These are phyloP conservation scores for Saturnispora serradocipensis DNA, from an alignment of 805 yeast species.

Conservation along the genomic window DNA sequence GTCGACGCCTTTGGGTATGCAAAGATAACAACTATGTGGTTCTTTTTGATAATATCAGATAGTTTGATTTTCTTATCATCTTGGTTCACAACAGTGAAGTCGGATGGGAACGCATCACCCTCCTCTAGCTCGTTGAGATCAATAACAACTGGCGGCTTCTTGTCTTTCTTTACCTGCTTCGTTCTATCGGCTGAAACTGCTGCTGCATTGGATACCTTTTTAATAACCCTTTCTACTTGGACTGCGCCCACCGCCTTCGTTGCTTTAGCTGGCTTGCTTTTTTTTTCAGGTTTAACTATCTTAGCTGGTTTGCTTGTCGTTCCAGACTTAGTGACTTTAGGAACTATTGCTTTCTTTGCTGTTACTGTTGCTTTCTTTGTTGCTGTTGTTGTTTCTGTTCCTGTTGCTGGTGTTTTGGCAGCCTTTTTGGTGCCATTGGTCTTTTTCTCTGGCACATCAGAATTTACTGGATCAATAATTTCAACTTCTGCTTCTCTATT, in stretches of 20 bases:
- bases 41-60: slow-evolving; percentile 18
- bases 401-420: not conserved
- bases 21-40: slow-evolving; percentile 44
- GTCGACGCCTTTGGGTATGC: slow-evolving; percentile 91
- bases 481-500: not conserved
- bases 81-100: slow-evolving; percentile 37
- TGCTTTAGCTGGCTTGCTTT: not conserved
- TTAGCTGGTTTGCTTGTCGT: not conserved
- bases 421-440: not conserved
- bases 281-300: not conserved
- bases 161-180: not conserved
- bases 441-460: not conserved
- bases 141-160: not conserved
- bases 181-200: not conserved
- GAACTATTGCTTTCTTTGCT: not conserved
- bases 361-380: not conserved
- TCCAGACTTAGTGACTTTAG: not conserved
- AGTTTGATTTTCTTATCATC: slow-evolving; percentile 29
- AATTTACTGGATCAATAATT: not conserved
- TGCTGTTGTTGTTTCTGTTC: not conserved
- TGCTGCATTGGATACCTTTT: not conserved
- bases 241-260: not conserved
- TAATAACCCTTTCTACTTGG: not conserved
- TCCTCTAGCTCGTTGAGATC: slow-evolving; percentile 9
- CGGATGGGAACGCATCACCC: slow-evolving; percentile 12